Evolutionary conservation across 2,329 filamentous ascomycete species (phyloP).

Genomic region (Talaromyces sp.): DNA sequence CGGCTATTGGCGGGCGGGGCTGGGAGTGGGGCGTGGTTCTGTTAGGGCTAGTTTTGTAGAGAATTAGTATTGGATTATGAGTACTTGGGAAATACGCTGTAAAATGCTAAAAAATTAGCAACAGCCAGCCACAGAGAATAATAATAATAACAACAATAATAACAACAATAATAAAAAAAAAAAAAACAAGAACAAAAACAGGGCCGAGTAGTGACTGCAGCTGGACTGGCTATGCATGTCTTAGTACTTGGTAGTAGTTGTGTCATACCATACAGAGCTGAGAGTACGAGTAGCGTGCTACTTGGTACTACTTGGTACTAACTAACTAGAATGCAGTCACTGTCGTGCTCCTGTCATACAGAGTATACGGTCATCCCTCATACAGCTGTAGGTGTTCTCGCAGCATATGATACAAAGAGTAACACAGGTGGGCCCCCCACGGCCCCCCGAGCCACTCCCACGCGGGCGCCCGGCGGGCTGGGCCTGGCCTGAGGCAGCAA

Average conservation of each 20-base stretch:
- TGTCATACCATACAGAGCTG: background rate
- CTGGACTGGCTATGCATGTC: background rate
- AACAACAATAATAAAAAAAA: no score
- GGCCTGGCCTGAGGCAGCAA: background rate
- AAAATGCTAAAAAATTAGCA: background rate
- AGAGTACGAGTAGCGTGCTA: background rate
- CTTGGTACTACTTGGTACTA: background rate
- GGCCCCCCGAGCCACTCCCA: background rate
- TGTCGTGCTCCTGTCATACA: no score
- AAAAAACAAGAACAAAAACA: background rate
- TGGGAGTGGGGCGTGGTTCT: background rate
- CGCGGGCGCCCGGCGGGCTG: background rate
- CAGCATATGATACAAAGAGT: no score
- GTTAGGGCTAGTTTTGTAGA: background rate
- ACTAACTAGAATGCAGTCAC: background rate
- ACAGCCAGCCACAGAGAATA: background rate
- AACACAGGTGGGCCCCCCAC: background rate
- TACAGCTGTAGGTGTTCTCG: no score
- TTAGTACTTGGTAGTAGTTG: background rate
- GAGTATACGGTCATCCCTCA: no score
- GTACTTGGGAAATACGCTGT: no score
- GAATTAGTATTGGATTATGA: no score
- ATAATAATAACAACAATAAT: no score
- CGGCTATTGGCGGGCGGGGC: background rate
- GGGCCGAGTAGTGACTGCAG: background rate